Conservation (phyloP, 1,284 basidiomycete species). For the Pyrrhoderma lamaoense region DNA sequence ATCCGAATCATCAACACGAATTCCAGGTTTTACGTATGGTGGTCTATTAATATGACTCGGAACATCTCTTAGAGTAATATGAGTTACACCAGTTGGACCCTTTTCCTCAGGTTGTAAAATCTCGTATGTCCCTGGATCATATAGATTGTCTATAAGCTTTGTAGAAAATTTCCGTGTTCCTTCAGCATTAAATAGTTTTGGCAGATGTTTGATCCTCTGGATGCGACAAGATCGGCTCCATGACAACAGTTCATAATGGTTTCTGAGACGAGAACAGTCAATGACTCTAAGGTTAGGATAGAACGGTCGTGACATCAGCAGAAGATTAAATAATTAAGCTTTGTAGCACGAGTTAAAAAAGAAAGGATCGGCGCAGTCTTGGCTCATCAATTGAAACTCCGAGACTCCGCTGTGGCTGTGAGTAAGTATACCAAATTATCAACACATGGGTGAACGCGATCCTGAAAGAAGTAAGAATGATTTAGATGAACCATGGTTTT, state of each 20-base stretch:
- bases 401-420: neutral
- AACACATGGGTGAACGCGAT: too few species aligned
- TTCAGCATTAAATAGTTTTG: neutral
- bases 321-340: neutral
- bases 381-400: neutral
- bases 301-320: neutral
- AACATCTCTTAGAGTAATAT: slow-evolving; percentile 51
- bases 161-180: neutral
- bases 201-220: too few species aligned
- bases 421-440: too few species aligned
- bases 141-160: neutral
- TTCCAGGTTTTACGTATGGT: slow-evolving; percentile 36
- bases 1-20: slow-evolving; percentile 8
- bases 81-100: slow-evolving; percentile 54
- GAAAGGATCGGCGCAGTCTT: slow-evolving; percentile 3
- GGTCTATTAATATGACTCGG: slow-evolving; percentile 56
- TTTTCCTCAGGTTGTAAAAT: slow-evolving; percentile 64
- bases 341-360: too few species aligned
- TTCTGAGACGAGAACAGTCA: too few species aligned
- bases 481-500: too few species aligned
- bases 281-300: neutral
- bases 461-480: too few species aligned
- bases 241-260: too few species aligned
- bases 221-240: too few species aligned
- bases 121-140: slow-evolving; percentile 47